Conservation (phyloP, 2,329 filamentous ascomycete genomes). For the Pezicula radicicola region DNA sequence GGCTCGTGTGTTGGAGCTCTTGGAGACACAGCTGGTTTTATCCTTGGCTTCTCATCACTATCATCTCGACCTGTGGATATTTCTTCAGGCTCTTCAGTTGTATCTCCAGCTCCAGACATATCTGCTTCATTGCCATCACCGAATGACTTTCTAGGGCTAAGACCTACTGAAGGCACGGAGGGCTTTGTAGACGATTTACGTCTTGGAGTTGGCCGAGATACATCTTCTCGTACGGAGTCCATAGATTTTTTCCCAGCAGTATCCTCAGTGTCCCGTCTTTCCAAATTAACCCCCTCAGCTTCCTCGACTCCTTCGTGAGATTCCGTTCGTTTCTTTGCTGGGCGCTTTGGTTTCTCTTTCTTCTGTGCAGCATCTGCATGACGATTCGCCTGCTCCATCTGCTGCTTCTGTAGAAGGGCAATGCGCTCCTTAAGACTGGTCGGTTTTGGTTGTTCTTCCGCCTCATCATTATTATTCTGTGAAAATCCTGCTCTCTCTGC, state of each 20-base stretch:
- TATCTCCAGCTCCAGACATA: constrained; percentile 62
- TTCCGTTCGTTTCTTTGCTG: constrained; percentile 63
- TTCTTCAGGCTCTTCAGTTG: constrained; percentile 57
- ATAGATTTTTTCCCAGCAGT: constrained; percentile 45
- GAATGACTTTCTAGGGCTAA: constrained; percentile 34
- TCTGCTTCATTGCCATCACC: constrained; percentile 64
- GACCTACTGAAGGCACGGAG: constrained; percentile 22
- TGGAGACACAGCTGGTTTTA: constrained; percentile 32
- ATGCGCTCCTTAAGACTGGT: constrained; percentile 94
- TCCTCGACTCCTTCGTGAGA: constrained; percentile 40
- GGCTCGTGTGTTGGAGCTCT: constrained; percentile 33
- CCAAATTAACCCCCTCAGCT: constrained; percentile 34
- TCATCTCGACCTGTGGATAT: constrained; percentile 67
- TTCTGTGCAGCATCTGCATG: constrained; percentile 75
- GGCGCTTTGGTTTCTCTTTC: constrained; percentile 85
- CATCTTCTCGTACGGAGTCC: constrained; percentile 40
- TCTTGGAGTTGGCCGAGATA: constrained; percentile 40
- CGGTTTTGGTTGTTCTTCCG: constrained; percentile 83
- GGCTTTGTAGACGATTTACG: constrained; percentile 49
- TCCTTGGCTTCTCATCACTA: constrained; percentile 54
- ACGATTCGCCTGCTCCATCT: constrained; percentile 81
- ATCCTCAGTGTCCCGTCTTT: constrained; percentile 47
- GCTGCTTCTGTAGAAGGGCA: constrained; percentile 88
- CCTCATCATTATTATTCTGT: constrained; percentile 46
- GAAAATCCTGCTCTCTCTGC: constrained; percentile 67